These are phyloP conservation scores for Linnemannia exigua DNA, from an alignment of 192 early-diverging fungal genomes.

Conservation along the genomic window DNA sequence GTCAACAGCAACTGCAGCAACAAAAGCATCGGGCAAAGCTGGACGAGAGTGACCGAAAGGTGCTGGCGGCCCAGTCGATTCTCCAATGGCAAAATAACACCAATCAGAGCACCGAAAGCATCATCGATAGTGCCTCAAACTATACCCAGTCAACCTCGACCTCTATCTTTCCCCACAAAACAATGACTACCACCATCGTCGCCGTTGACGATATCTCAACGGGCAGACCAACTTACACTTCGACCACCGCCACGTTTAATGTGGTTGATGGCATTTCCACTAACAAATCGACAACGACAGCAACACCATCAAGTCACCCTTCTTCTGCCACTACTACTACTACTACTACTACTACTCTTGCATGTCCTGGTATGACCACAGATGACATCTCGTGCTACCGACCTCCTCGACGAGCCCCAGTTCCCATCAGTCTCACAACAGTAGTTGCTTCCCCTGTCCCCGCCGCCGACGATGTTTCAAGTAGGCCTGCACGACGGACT, in stretches of 20 bases:
- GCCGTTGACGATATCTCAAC: not conserved
- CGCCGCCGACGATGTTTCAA: not conserved
- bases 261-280: not conserved
- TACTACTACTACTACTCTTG: too few species aligned
- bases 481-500: not conserved
- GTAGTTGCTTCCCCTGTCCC: not conserved
- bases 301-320: too few species aligned
- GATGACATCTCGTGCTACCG: not conserved
- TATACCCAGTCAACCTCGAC: constrained; percentile 1
- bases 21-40: not conserved
- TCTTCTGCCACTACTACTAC: too few species aligned
- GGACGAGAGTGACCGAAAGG: not conserved
- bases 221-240: not conserved
- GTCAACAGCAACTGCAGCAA: not conserved
- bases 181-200: not conserved
- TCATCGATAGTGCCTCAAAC: not conserved
- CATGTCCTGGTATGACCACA: too few species aligned
- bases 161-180: not conserved
- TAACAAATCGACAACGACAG: not conserved
- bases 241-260: not conserved
- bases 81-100: not conserved
- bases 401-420: not conserved
- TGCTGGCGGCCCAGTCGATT: not conserved
- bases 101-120: not conserved
- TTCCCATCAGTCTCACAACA: not conserved